Evolutionary conservation across 2,329 filamentous ascomycete genomes (phyloP).

Genomic region (Trichophyton rubrum): DNA sequence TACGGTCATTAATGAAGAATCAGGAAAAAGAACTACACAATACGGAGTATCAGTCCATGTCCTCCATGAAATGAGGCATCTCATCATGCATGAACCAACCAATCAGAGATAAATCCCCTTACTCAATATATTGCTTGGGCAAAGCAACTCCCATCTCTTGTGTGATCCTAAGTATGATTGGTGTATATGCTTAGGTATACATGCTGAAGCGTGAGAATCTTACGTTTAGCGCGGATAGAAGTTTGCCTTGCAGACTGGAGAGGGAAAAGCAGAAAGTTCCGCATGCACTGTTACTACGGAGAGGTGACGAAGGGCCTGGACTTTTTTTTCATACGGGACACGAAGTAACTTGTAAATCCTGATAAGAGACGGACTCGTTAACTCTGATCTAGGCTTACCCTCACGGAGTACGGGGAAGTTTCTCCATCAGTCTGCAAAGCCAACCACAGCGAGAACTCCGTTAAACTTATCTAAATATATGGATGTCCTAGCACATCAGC

Average conservation of each 20-base stretch:
- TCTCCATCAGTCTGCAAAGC: neutral
- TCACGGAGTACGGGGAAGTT: neutral
- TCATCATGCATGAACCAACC: neutral
- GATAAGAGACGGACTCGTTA: too few species aligned
- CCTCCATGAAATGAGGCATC: neutral
- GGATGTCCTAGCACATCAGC: neutral
- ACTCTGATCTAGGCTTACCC: neutral
- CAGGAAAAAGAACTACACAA: neutral
- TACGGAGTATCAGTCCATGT: too few species aligned
- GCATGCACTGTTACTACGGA: too few species aligned
- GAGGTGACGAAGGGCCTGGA: too few species aligned
- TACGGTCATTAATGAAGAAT: neutral
- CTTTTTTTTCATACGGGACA: too few species aligned
- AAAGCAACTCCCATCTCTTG: neutral
- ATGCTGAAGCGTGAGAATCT: neutral
- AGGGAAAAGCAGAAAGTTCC: neutral
- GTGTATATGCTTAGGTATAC: neutral
- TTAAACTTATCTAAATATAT: neutral
- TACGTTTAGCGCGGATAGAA: neutral
- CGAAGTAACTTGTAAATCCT: too few species aligned
- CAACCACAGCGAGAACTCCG: neutral
- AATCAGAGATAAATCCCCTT: neutral
- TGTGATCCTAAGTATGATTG: neutral
- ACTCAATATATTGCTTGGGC: neutral
- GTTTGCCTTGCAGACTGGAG: neutral